Base-by-base conservation (phyloP, 164 flowering plant genomes). In the Taxillus chinensis region DNA sequence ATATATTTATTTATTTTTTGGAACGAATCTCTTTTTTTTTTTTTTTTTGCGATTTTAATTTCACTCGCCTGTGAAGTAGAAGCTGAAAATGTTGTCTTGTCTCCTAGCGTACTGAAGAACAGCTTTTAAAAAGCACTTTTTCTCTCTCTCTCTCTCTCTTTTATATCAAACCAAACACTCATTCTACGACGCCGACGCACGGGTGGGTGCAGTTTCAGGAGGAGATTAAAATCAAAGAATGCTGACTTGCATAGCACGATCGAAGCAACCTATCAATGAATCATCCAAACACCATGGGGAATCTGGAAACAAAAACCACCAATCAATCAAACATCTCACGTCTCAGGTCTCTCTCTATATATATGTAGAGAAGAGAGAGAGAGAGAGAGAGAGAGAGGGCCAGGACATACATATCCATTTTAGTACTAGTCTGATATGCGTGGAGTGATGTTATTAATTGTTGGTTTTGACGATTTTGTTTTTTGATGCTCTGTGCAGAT, bases 211-310 rank as follows among this genome's bases (percentile, higher is more conserved):
- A 27, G 27, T 27, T 27, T 27, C 27, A 27, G 27, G 27, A 27
- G 51, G 13, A 48, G 51, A 71, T 62, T 0, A 38, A 13, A n/a
- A 74, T 2, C 27, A 27, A 27, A 27, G 27, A 27, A 80, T 82
- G 84, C 68, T 80, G 59, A 80, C 83, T 45, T 84, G 90, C 72
- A 82, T 84, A 71, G 77, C 87, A 60, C 80, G 87, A 13, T 68
- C 87, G 8, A 84, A 84, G 78, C 82, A 76, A 60, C 63, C 63
- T 65, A 65, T 66, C 41, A 78, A 76, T 40, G 81, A 76, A 2
- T 74, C 80, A 8, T 62, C 62, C 55, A 63, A 70, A 60, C 77
- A 72, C 3, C 53, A 63, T 3, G 73, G 64, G 3, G 75, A 66
- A n/a, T 7, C 60, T 37, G 69, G 67, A 5, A 9, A 72, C 41